Base-by-base conservation (phyloP, 768 basidiomycete genomes). In the Gloeopeniophorella convolvens region DNA sequence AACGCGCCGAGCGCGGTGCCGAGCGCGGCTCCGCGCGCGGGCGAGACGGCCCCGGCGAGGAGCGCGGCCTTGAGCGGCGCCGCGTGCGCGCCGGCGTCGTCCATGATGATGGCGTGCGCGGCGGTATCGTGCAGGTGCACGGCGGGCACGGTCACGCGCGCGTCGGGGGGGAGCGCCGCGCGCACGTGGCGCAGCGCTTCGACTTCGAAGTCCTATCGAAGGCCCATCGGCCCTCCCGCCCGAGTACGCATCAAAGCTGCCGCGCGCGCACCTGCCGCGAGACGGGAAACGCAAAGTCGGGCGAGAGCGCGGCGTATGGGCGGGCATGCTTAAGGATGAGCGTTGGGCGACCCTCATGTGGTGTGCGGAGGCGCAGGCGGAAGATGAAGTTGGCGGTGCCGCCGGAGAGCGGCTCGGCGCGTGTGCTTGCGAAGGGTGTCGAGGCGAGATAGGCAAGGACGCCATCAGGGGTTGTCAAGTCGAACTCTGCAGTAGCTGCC, bases 321-420 rank as follows among this genome's bases (percentile, higher is more conserved):
- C 74, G 70, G 9, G 72, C 72, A 64, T 84, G 78, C 63, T 86
- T 85, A 35, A 84, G 57, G 26, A 85, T 68, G 11, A 80, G 60
- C 4, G 79, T 81, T 42, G 60, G 50, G 4, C 59, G 64, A 0
- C 74, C 78, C 31, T 71, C 59, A 48, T 74, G 66, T 8, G 72
- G 69, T 28, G 42, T 54, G 13, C 53, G 55, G 35, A 83, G 68
- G 27, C 61, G 60, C n/a, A 84, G 59, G 26, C 83, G 74, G 60
- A 71, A 85, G n/a, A 71, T 62, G 62, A 74, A 85, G 63, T 83
- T 85, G 26, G 68, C 70, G 18, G 27, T 43, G 5, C 83, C 83
- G 1, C 82, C 83, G 4, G 68, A 63, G 20, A 85, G 70, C 8
- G 62, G 53, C 5, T 62, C 63, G 21, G 76, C 66, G 3, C 58